Conservation (phyloP, 495 filamentous ascomycete genomes). For the Viridothelium virens region DNA sequence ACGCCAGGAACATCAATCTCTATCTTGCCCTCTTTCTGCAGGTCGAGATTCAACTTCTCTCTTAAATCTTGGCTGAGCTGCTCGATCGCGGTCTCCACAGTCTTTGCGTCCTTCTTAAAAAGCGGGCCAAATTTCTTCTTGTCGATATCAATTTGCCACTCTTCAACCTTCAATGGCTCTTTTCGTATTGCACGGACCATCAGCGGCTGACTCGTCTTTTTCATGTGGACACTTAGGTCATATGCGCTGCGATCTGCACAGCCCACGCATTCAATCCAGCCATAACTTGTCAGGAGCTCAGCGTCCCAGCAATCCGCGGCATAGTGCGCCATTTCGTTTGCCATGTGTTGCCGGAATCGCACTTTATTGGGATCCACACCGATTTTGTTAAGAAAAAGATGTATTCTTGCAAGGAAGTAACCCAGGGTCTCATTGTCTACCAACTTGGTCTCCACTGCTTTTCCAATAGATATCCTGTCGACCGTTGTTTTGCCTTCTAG, state of each 20-base stretch:
- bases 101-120: slow-evolving; percentile 74
- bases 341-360: slow-evolving; percentile 80
- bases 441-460: slow-evolving; percentile 58
- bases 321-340: slow-evolving; percentile 78
- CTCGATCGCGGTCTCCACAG: slow-evolving; percentile 61
- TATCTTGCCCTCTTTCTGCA: slow-evolving; percentile 59
- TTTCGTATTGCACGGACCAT: slow-evolving; percentile 59
- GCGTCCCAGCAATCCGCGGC: slow-evolving; percentile 81
- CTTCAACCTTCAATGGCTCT: slow-evolving; percentile 60
- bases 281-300: slow-evolving; percentile 67
- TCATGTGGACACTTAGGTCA: slow-evolving; percentile 69
- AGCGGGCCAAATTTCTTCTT: slow-evolving; percentile 77
- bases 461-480: slow-evolving; percentile 54
- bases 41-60: slow-evolving; percentile 58
- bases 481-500: slow-evolving; percentile 58
- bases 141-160: slow-evolving; percentile 68
- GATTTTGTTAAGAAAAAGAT: slow-evolving; percentile 61
- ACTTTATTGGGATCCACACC: slow-evolving; percentile 64
- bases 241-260: slow-evolving; percentile 78
- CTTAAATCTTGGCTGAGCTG: slow-evolving; percentile 60
- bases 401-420: slow-evolving; percentile 75
- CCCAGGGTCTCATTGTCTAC: slow-evolving; percentile 84
- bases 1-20: slow-evolving; percentile 57
- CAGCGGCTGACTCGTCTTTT: slow-evolving; percentile 70
- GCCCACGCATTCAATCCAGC: slow-evolving; percentile 83